Percentiles rank a stretch among this genome's conserved stretches.
Evolutionary conservation across 2,329 filamentous ascomycete genomes (phyloP).

Genomic region (Pyrenophora tritici-repentis): DNA sequence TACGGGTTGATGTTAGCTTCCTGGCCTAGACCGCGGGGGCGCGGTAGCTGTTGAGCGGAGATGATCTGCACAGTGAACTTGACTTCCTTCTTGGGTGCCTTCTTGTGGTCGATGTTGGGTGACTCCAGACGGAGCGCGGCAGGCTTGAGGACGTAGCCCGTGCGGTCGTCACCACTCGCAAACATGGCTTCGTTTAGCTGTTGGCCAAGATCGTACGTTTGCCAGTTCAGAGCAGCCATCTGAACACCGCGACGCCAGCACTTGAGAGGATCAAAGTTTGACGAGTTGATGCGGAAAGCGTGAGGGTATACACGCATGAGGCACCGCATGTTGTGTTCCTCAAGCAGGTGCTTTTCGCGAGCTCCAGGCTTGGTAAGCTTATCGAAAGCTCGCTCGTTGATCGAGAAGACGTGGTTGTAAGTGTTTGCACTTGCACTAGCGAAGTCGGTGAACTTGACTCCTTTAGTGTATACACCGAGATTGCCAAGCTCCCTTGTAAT

Average conservation of each 20-base stretch:
- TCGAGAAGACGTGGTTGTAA: slow-evolving; percentile 94
- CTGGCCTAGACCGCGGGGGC: slow-evolving; percentile 72
- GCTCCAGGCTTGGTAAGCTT: slow-evolving; percentile 76
- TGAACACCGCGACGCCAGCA: slow-evolving; percentile 97
- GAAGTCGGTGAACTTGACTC: slow-evolving; percentile 85
- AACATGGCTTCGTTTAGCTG: slow-evolving; percentile 99
- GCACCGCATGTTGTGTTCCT: slow-evolving; percentile 88
- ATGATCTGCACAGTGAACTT: slow-evolving; percentile 86
- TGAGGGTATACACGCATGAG: slow-evolving; percentile 90
- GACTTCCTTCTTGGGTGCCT: slow-evolving; percentile 79
- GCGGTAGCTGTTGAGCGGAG: slow-evolving; percentile 92
- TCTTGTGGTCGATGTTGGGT: slow-evolving; percentile 57
- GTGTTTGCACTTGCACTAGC: slow-evolving; percentile 76
- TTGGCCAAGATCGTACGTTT: slow-evolving; percentile 94
- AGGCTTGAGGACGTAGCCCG: slow-evolving; percentile 93
- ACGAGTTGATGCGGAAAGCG: slow-evolving; percentile 78
- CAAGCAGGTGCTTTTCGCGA: slow-evolving; percentile 76
- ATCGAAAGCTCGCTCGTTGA: slow-evolving; percentile 87
- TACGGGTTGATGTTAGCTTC: slow-evolving; percentile 86
- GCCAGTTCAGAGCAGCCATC: slow-evolving; percentile 98
- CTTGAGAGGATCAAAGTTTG: slow-evolving; percentile 90
- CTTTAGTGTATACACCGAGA: slow-evolving; percentile 77
- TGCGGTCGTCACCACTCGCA: slow-evolving; percentile 80
- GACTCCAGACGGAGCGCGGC: slow-evolving; percentile 68
- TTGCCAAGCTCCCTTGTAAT: slow-evolving; percentile 83